Percentiles rank a stretch among this genome's conserved stretches.
Conservation (phyloP, 2,329 filamentous ascomycete genomes). For the Fusarium miscanthi region DNA sequence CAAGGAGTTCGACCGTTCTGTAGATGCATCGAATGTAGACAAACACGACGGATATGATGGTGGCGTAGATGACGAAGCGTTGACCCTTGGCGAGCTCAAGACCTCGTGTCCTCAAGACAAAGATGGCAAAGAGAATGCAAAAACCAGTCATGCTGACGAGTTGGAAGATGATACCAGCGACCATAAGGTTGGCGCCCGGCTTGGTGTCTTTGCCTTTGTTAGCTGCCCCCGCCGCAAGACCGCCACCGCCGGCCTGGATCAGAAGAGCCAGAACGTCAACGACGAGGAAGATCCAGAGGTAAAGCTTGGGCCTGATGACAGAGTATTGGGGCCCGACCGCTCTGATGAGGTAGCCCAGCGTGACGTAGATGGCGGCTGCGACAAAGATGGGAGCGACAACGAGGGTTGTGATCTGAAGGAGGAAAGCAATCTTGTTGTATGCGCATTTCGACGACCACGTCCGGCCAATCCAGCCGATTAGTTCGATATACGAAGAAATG, state of each 20-base stretch:
- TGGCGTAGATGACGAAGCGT: constrained; percentile 48
- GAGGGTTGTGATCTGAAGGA: constrained; percentile 62
- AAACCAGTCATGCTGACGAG: constrained; percentile 61
- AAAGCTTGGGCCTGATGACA: constrained; percentile 54
- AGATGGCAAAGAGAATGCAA: constrained; percentile 52
- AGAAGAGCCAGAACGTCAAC: constrained; percentile 43
- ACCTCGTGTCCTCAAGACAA: constrained; percentile 51
- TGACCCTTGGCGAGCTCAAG: constrained; percentile 47
- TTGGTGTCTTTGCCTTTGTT: constrained; percentile 51
- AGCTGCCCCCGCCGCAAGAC: constrained; percentile 53
- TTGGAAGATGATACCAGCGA: constrained; percentile 62
- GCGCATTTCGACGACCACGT: constrained; percentile 61
- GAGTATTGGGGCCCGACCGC: constrained; percentile 57
- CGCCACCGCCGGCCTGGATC: constrained; percentile 59
- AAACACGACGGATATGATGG: constrained; percentile 55
- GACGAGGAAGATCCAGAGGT: constrained; percentile 61
- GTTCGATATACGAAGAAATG: constrained; percentile 47
- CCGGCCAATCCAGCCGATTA: constrained; percentile 61
- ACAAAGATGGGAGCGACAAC: constrained; percentile 61
- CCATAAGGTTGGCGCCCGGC: constrained; percentile 60
- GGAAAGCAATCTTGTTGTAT: constrained; percentile 60
- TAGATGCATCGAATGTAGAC: constrained; percentile 62
- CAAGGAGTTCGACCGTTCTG: constrained; percentile 60
- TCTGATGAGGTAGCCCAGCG: constrained; percentile 60
- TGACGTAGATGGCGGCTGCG: constrained; percentile 62